Evolutionary conservation across 345 rosid genomes (phyloP).

Genomic region (Euphorbia pulcherrima): DNA sequence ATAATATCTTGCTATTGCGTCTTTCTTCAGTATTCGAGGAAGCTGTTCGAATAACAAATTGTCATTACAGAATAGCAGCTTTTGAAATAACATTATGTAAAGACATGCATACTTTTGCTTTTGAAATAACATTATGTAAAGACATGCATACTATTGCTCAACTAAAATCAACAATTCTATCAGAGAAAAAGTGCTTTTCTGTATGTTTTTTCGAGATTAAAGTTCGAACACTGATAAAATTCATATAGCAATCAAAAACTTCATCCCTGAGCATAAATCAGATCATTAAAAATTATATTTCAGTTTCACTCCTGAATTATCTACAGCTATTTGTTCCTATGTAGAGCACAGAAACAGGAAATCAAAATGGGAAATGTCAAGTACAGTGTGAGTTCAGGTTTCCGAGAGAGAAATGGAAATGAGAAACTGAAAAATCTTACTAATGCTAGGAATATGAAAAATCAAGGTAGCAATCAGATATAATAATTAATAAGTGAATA

Average conservation of each 20-base stretch:
- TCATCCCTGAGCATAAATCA: not conserved
- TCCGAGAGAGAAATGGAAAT: not conserved
- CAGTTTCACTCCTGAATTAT: not conserved
- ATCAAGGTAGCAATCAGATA: no score
- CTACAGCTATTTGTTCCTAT: not conserved
- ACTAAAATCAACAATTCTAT: not conserved
- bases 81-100: not conserved
- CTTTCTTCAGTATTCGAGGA: constrained; percentile 33
- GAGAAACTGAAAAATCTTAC: not conserved
- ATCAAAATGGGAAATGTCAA: no score
- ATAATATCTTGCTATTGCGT: constrained; percentile 38
- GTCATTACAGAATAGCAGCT: not conserved
- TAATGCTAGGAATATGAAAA: not conserved
- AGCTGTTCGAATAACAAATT: constrained; percentile 25
- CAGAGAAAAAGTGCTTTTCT: not conserved
- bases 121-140: not conserved
- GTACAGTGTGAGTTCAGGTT: no score
- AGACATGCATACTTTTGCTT: not conserved
- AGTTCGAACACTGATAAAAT: not conserved
- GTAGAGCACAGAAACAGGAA: no score
- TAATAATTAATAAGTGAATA: not conserved
- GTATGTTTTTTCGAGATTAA: not conserved
- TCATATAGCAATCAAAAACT: not conserved
- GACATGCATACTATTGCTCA: not conserved
- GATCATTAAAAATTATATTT: not conserved